Conservation (phyloP, 1,139 yeast species). For the Zygosaccharomyces sapae region DNA sequence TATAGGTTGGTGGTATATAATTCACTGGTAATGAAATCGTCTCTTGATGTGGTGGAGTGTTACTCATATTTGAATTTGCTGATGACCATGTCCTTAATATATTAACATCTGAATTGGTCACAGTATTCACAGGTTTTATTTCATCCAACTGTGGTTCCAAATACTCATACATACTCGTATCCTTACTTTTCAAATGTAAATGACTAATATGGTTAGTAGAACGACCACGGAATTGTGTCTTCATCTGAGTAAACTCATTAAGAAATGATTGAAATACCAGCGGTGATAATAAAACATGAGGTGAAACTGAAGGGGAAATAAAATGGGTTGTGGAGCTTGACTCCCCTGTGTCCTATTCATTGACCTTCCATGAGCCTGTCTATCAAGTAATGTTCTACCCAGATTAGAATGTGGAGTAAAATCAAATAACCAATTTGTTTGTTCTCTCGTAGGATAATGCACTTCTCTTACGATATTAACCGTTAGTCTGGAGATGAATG, state of each 20-base stretch:
- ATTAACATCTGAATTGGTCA: constrained; percentile 20
- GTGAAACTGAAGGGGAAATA: constrained; percentile 31
- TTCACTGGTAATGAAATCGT: constrained; percentile 23
- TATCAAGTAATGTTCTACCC: constrained; percentile 49
- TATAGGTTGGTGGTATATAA: constrained; percentile 44
- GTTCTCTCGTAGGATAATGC: constrained; percentile 62
- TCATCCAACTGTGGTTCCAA: constrained; percentile 11
- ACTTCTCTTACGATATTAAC: constrained; percentile 44
- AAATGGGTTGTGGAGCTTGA: constrained; percentile 30
- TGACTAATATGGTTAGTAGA: constrained; percentile 21
- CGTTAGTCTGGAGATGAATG: constrained; percentile 46
- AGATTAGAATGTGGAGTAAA: constrained; percentile 43
- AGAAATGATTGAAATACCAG: constrained; percentile 38
- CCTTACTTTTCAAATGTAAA: constrained; percentile 17
- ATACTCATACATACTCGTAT: constrained; percentile 14
- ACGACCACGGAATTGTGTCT: constrained; percentile 18
- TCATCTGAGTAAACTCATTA: constrained; percentile 26
- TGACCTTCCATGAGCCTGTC: constrained; percentile 37
- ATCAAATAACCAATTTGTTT: constrained; percentile 52
- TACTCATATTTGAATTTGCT: constrained; percentile 4
- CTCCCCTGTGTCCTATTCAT: constrained; percentile 35
- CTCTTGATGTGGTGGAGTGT: constrained; percentile 3
- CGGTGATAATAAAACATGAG: constrained; percentile 35
- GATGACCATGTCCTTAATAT: constrained; percentile 10
- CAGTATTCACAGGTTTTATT: constrained; percentile 24